phyloP scores from a whole-genome alignment of 495 filamentous ascomycete species.

The Recurvomyces mirabilis region DNA sequence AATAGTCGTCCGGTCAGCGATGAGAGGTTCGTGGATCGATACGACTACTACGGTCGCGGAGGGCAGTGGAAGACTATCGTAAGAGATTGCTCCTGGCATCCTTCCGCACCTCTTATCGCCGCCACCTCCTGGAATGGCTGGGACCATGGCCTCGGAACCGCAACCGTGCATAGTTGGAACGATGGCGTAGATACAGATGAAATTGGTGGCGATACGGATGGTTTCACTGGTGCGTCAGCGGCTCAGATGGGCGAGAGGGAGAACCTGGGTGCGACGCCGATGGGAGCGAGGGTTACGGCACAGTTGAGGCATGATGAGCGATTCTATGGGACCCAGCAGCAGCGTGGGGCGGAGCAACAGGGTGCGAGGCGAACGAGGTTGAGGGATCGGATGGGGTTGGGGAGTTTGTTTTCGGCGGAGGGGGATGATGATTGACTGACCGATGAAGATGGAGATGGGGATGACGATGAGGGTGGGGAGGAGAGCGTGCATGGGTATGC shows the following conservation, averaged over 20 bases:
- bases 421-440: constrained; percentile 4
- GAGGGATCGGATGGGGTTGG: constrained; percentile 19
- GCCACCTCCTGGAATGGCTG: constrained; percentile 74
- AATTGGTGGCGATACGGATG: constrained; percentile 25
- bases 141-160: constrained; percentile 57
- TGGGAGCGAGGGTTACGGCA: constrained; percentile 19
- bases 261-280: constrained; percentile 15
- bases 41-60: constrained; percentile 28
- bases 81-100: constrained; percentile 92
- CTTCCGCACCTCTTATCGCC: constrained; percentile 75
- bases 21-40: constrained; percentile 21
- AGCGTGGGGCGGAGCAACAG: too few species aligned
- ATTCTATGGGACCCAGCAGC: constrained; percentile 11
- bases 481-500: constrained; percentile 1
- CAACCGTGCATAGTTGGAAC: constrained; percentile 67
- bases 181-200: constrained; percentile 53
- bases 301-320: constrained; percentile 20
- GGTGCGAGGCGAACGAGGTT: constrained; percentile 8
- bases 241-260: not conserved
- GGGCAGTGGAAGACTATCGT: constrained; percentile 67
- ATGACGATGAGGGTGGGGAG: constrained; percentile 7
- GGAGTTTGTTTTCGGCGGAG: constrained; percentile 3
- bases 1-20: constrained; percentile 44
- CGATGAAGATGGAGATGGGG: constrained; percentile 10
- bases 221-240: not conserved